These are phyloP conservation scores for Coemansia sp. DNA, from an alignment of 192 early-diverging fungal genomes.

Conservation along the genomic window DNA sequence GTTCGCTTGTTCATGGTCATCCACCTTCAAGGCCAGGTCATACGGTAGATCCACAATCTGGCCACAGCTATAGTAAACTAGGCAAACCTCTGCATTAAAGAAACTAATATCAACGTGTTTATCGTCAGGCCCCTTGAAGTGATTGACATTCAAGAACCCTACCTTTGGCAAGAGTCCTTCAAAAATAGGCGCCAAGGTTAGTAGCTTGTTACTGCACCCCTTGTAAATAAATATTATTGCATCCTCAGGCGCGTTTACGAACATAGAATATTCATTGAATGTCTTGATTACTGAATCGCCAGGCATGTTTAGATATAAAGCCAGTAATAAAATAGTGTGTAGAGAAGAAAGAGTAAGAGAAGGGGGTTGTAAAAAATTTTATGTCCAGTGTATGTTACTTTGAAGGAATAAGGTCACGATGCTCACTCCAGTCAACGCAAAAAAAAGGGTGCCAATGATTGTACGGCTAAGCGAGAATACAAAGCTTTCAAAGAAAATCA, in stretches of 20 bases:
- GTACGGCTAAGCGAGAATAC: too few relatives aligned
- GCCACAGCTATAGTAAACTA: constrained; percentile 4
- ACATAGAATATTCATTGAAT: background rate
- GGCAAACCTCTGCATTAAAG: background rate
- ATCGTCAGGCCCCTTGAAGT: background rate
- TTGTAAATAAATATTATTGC: background rate
- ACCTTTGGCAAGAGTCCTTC: background rate
- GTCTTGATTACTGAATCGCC: background rate
- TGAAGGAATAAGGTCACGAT: too few relatives aligned
- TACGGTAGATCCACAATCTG: background rate
- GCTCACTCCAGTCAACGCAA: too few relatives aligned
- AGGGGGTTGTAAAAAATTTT: too few relatives aligned
- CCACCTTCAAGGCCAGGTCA: background rate
- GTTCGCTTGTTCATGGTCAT: background rate
- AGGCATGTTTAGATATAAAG: background rate
- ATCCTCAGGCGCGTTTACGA: background rate
- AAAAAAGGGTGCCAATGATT: too few relatives aligned
- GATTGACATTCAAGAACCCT: background rate
- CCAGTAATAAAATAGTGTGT: too few relatives aligned
- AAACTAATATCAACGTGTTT: background rate
- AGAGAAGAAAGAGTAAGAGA: too few relatives aligned
- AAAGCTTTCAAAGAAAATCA: too few relatives aligned
- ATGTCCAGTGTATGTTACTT: too few relatives aligned
- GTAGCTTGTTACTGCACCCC: background rate
- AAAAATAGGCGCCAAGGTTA: background rate